Evolutionary conservation across 2,329 filamentous ascomycete genomes (phyloP).

Genomic region (Aspergillus hortae): DNA sequence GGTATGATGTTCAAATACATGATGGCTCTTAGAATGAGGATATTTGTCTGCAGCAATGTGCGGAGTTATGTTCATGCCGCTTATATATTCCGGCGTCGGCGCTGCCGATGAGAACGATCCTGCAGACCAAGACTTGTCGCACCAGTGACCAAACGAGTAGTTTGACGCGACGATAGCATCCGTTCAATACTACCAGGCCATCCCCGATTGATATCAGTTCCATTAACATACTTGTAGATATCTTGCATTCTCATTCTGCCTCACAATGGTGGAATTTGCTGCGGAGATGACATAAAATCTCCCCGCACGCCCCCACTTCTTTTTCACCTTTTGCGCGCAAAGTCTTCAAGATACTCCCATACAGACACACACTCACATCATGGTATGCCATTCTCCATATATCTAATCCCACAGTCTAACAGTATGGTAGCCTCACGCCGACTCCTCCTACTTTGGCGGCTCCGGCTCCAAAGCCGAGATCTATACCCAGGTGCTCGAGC

Average conservation of each 20-base stretch:
- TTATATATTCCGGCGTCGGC: background rate
- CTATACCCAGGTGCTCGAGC: constrained; percentile 40
- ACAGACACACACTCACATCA: background rate
- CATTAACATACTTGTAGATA: too few relatives aligned
- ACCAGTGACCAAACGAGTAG: too few relatives aligned
- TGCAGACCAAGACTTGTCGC: too few relatives aligned
- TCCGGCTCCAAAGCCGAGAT: constrained; percentile 38
- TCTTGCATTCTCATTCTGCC: too few relatives aligned
- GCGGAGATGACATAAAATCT: background rate
- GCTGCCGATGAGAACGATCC: too few relatives aligned
- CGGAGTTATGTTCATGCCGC: too few relatives aligned
- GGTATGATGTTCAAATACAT: background rate
- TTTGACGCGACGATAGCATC: too few relatives aligned
- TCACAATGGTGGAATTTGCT: too few relatives aligned
- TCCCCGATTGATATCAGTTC: too few relatives aligned
- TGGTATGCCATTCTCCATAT: constrained; percentile 1
- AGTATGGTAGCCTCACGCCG: constrained; percentile 43
- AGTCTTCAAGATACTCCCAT: background rate
- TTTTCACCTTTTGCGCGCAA: constrained; percentile 1
- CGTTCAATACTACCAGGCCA: too few relatives aligned
- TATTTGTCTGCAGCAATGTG: too few relatives aligned
- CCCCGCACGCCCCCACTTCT: constrained; percentile 9
- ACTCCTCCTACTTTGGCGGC: constrained; percentile 42
- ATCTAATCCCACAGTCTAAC: too few relatives aligned
- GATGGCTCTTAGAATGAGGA: background rate